Evolutionary conservation across 108 stramenopile genomes (phyloP), one percentile per base, ranked within the genome.

Genomic region (Fragilaria crotonensis): DNA sequence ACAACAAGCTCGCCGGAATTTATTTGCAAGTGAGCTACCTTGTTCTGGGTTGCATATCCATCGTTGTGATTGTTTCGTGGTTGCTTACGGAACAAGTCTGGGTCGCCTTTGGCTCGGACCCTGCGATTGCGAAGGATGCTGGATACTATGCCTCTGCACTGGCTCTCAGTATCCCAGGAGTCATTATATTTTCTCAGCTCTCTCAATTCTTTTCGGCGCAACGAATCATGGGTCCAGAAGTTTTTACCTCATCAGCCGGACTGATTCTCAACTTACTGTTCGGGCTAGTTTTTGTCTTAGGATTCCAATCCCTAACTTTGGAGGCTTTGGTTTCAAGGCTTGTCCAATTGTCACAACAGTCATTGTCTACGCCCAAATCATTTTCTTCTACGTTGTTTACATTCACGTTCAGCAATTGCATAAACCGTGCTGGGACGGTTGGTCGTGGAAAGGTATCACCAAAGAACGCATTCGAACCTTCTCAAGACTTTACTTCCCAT

Each of bases 181-280:
- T 71, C 25, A 55, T 85, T 31, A 69, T 45, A 30, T 85, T 83
- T 57, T 33, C 59, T 25, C 90, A 88, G 58, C 48, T 89, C 25
- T 54, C 78, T 0, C 90, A 93, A 60, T 93, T 81, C 68, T 81
- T 93, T 51, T 72, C 71, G 3, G 84, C 87, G 4, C 90, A 93
- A 50, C 55, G 76, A 19, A 83, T 87, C 48, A 85, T 89, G 83
- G 61, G 67, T 31, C 90, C 90, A 21, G 81, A 83, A 61, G 81
- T 83, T 22, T 62, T 61, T 22, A 67, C 80, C 30, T 63, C 84
- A 0, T 58, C 65, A 5, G 28, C 81, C 25, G 87, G 81, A n/a
- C 59, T 86, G 68, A 56, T 72, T 25, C 41, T 76, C 27, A 93
- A 89, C 55, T 59, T 93, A 4, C 25, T 81, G 3, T 33, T 87